Evolutionary conservation across 495 filamentous ascomycete species (phyloP).

Genomic region (Aspergillus ellipticus): DNA sequence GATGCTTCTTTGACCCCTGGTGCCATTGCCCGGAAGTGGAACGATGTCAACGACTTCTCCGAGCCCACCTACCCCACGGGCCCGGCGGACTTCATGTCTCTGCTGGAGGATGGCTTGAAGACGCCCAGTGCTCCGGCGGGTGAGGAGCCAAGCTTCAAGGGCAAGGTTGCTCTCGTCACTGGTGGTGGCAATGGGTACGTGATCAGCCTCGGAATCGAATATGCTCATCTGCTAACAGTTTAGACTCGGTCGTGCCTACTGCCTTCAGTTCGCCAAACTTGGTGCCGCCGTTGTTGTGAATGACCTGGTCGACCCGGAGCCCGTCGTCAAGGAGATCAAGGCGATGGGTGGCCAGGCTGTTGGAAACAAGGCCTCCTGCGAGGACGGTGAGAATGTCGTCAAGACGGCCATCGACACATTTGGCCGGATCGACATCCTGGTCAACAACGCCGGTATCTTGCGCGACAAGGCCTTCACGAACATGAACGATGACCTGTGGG

Average conservation of each 20-base stretch:
- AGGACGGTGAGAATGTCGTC: conserved; percentile 89
- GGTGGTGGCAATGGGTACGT: conserved; percentile 80
- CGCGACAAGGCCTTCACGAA: conserved; percentile 97
- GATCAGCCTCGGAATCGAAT: neutral
- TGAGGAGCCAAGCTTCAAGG: conserved; percentile 81
- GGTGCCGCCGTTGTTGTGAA: conserved; percentile 94
- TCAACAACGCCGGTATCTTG: conserved; percentile 98
- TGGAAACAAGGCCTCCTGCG: conserved; percentile 88
- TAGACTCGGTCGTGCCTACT: conserved; percentile 89
- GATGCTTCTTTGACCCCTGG: conserved; percentile 85
- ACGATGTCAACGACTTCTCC: conserved; percentile 82
- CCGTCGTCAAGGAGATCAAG: conserved; percentile 87
- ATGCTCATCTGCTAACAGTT: no score
- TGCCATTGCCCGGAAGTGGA: conserved; percentile 85
- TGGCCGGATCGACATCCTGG: conserved; percentile 86
- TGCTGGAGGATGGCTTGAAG: conserved; percentile 84
- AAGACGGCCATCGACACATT: conserved; percentile 91
- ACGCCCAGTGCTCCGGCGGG: conserved; percentile 68
- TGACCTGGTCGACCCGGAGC: conserved; percentile 89
- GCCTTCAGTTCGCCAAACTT: conserved; percentile 82
- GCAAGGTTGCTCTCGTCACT: conserved; percentile 87
- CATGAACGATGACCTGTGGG: conserved; percentile 94
- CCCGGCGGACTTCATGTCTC: conserved; percentile 81
- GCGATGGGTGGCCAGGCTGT: conserved; percentile 87
- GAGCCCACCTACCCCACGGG: conserved; percentile 79